Base-by-base conservation (phyloP, 345 rosid genomes). In the Rhizophora mangle region DNA sequence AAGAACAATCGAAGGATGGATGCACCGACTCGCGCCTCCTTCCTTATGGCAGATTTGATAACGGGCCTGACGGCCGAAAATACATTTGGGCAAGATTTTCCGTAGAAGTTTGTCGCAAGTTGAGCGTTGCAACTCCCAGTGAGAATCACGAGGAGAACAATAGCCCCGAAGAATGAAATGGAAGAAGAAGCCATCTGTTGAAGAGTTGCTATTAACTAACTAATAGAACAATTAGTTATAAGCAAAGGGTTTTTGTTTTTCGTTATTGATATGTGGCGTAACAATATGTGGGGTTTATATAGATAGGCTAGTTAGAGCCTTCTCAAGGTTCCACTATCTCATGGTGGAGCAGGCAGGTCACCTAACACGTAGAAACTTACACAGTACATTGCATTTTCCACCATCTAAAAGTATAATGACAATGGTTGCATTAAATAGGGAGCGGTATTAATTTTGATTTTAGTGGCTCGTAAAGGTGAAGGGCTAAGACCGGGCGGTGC, bases 1-100 rank as follows among this genome's bases (percentile, higher is more conserved):
- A 91, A 93, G 85, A 84, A 85, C 66, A 93, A 76, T 63, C 98
- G 96, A 69, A 93, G 86, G 52, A 93, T 72, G 21, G 96, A 91
- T 26, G 96, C 98, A 5, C 96, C 96, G 77, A 85, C 82, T 5
- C 93, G 75, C 46, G 85, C 62, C 80, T 91, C 85, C 8, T 73
- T 82, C 4, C 21, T 60, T n/a, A 94, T 75, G 39, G 97, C 95
- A 2, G 91, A 77, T 2, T 62, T 79, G 36, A 89, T 81, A 18
- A 74, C 65, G 0, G 95, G 70, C 72, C 66, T 76, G 36, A 94
- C 88, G 4, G 88, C 69, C 4, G 87, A 68, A 10, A 83, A 53
- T 62, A 91, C 80, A 1, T 84, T 69, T 0, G 89, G 93, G 78
- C 98, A 94, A 53, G 93, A 77, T 26, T 78, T 75, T 19, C 85